These are phyloP conservation scores for Geranium brycei DNA, from an alignment of 345 rosid species.

Conservation along the genomic window DNA sequence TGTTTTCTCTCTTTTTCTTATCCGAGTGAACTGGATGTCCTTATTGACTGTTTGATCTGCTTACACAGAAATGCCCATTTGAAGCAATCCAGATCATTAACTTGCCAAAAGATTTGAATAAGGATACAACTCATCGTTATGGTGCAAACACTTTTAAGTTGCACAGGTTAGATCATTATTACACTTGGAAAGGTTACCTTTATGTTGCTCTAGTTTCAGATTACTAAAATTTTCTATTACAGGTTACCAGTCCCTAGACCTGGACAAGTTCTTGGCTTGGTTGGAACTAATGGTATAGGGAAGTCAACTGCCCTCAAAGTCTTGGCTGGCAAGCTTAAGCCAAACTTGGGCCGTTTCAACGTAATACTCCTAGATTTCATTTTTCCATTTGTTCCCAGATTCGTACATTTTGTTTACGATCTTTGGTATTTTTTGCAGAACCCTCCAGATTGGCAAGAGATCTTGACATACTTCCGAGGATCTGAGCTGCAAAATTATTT, in stretches of 20 bases:
- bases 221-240: constrained; percentile 10
- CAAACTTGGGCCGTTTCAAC: constrained; percentile 88
- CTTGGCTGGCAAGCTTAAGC: constrained; percentile 91
- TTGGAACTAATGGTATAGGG: constrained; percentile 98
- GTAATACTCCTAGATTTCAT: constrained; percentile 19
- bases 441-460: constrained; percentile 99
- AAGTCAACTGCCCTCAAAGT: constrained; percentile 94
- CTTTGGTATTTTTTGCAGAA: constrained; percentile 33
- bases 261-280: constrained; percentile 97
- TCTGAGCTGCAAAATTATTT: constrained; percentile 95
- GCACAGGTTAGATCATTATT: constrained; percentile 46
- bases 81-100: constrained; percentile 97
- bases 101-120: constrained; percentile 82
- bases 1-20: background rate
- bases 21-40: background rate
- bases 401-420: background rate
- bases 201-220: background rate
- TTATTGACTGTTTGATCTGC: constrained; percentile 1
- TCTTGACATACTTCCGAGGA: constrained; percentile 89
- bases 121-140: constrained; percentile 95
- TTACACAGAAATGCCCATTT: constrained; percentile 85
- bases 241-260: constrained; percentile 99
- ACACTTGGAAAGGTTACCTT: background rate
- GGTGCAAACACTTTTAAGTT: constrained; percentile 88
- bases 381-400: background rate